Evolutionary conservation across 1,139 yeast species (phyloP), one percentile per base, ranked within the genome.

Genomic region (Hemisphaericaspora xylofermentans): DNA sequence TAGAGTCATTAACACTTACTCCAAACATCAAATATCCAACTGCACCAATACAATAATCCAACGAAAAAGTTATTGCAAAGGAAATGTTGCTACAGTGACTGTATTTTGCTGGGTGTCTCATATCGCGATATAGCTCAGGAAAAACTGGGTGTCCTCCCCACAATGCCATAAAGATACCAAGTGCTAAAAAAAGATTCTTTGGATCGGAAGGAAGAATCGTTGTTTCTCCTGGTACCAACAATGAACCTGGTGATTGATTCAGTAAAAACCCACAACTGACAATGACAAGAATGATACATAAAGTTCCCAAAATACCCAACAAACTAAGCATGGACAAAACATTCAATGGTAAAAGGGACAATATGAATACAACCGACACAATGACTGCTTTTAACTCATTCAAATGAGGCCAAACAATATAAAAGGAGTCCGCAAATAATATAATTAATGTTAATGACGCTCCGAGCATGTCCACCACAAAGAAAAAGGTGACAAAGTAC

Each of bases 81-180:
- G 76, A 60, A 13, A 61, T 44, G 39, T 60, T 57, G 40, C 67
- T 56, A 39, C 66, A 57, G 8, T 42, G 41, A 15, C 48, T 45
- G 45, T 52, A 72, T 42, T 67, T 70, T n/a, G 48, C 35, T 2
- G 93, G 91, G 53, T 84, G 91, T 54, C 88, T 77, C 95, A 87
- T 86, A 59, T 87, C 95, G 35, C 84, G 72, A 59, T 81, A 84
- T 39, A 87, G 68, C 54, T 85, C 88, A 1, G 95, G 95, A 52
- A 85, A 85, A 16, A 87, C 87, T 1, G 94, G 89, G 60, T 87
- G 95, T 3, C 95, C 95, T 47, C 95, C 94, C 87, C 93, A 87
- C 13, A 93, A 91, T 7, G 94, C 86, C 83, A 87, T 83, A 50
- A 85, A 76, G 33, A 87, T 74, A 5, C 95, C 95, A 47, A 85